These are phyloP conservation scores for Staphylotrichum longicolle DNA, from an alignment of 495 filamentous ascomycete species.

Conservation along the genomic window DNA sequence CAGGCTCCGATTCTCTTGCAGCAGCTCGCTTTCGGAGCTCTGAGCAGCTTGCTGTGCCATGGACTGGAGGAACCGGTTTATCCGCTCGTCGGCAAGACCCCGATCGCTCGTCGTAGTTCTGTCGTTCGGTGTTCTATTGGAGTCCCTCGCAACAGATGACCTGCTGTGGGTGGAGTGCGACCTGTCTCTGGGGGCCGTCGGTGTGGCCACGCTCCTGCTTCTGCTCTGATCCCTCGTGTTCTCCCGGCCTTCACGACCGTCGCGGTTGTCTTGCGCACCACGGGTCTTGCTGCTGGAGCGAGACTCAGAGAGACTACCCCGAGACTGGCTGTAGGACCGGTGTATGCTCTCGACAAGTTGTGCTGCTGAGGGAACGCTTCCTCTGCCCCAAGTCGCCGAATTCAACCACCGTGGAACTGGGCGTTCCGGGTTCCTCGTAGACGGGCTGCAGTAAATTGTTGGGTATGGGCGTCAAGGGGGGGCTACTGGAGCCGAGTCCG, in stretches of 20 bases:
- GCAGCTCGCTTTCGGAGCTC: constrained; percentile 6
- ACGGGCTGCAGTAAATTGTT: constrained; percentile 3
- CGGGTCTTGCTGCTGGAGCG: constrained; percentile 8
- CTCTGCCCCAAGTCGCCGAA: constrained; percentile 11
- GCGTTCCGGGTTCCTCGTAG: constrained; percentile 15
- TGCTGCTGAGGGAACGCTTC: constrained; percentile 8
- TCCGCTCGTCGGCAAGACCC: constrained; percentile 7
- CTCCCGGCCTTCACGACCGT: neutral
- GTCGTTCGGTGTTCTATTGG: neutral
- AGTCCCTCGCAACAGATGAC: neutral
- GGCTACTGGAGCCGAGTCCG: neutral
- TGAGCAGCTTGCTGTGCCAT: constrained; percentile 5
- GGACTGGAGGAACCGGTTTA: constrained; percentile 8
- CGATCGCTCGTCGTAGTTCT: neutral
- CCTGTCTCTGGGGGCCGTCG: neutral
- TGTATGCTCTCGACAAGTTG: constrained; percentile 9
- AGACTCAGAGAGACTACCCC: neutral
- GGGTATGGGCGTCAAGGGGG: neutral
- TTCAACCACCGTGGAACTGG: constrained; percentile 18
- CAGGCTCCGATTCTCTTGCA: constrained; percentile 20
- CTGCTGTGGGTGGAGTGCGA: constrained; percentile 8
- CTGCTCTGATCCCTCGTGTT: constrained; percentile 7
- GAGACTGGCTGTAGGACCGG: constrained; percentile 7
- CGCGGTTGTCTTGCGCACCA: neutral
- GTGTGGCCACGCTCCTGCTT: neutral